These are phyloP conservation scores for Aethionema arabicum DNA, from an alignment of 345 rosid genomes.

Conservation along the genomic window DNA sequence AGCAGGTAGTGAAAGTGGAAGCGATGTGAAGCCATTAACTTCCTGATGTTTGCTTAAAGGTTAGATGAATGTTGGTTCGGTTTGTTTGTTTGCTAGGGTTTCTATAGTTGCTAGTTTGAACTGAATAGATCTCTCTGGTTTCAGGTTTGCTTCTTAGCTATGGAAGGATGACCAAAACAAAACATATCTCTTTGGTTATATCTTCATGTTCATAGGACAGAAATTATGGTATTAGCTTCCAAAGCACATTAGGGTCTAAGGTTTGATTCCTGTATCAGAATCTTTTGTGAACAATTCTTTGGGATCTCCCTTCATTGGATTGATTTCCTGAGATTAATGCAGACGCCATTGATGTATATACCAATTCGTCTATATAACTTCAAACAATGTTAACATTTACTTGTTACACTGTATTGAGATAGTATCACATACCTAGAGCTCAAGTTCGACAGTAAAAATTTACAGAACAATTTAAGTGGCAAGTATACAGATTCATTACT, in stretches of 20 bases:
- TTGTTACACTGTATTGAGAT: constrained; percentile 22
- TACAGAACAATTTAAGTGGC: constrained; percentile 27
- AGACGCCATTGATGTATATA: constrained; percentile 4
- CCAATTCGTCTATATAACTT: constrained; percentile 1
- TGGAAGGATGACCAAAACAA: not conserved
- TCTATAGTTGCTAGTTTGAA: not conserved
- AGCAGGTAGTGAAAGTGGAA: constrained; percentile 8
- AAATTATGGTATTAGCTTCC: not conserved
- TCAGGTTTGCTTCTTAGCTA: constrained; percentile 12
- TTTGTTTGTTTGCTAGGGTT: not conserved
- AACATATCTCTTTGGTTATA: not conserved
- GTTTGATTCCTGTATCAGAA: not conserved
- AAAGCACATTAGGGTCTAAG: not conserved
- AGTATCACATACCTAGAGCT: constrained; percentile 23
- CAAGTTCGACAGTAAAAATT: constrained; percentile 24
- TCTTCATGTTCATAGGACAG: constrained; percentile 3
- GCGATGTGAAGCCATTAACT: constrained; percentile 8
- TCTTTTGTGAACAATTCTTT: too few relatives aligned
- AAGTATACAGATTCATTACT: constrained; percentile 30
- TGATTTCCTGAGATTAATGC: not conserved
- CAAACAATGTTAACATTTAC: constrained; percentile 23
- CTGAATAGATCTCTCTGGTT: constrained; percentile 9
- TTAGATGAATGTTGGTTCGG: constrained; percentile 11
- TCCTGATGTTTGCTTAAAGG: constrained; percentile 10
- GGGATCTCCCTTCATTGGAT: too few relatives aligned